Evolutionary conservation across 495 filamentous ascomycete species (phyloP).

Genomic region (Aspergillus wentii): DNA sequence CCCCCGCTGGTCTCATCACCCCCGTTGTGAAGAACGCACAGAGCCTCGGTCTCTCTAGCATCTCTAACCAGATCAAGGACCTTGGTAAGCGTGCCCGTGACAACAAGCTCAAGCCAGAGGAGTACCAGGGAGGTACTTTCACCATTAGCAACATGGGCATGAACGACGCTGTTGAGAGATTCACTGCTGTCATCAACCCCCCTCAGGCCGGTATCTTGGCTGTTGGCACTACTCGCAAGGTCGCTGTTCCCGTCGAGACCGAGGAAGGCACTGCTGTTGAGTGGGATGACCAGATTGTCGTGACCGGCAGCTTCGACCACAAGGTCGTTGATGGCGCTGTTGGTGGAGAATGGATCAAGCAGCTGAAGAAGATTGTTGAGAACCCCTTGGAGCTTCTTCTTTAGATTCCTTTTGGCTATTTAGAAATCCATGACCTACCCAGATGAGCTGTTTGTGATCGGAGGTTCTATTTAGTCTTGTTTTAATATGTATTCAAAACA

Average conservation of each 20-base stretch:
- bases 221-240: slow-evolving; percentile 91
- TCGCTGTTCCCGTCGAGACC: slow-evolving; percentile 78
- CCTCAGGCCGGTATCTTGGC: slow-evolving; percentile 95
- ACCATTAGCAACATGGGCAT: slow-evolving; percentile 99
- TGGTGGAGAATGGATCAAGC: slow-evolving; percentile 93
- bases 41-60: slow-evolving; percentile 74
- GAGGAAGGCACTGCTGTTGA: slow-evolving; percentile 78
- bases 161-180: slow-evolving; percentile 93
- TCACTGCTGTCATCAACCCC: slow-evolving; percentile 99
- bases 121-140: slow-evolving; percentile 98
- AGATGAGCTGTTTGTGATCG: slow-evolving; percentile 14
- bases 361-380: slow-evolving; percentile 96
- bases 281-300: slow-evolving; percentile 96
- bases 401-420: slow-evolving; percentile 36
- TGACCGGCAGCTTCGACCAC: slow-evolving; percentile 96
- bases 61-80: slow-evolving; percentile 87
- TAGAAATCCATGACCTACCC: slow-evolving; percentile 3
- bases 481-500: slow-evolving; percentile 46
- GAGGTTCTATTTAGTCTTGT: slow-evolving; percentile 14
- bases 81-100: slow-evolving; percentile 93
- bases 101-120: slow-evolving; percentile 98
- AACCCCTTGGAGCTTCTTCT: slow-evolving; percentile 92
- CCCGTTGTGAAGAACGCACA: slow-evolving; percentile 90
- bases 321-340: slow-evolving; percentile 92
- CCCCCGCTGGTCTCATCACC: slow-evolving; percentile 91